phyloP scores from a whole-genome alignment of 2,329 filamentous ascomycete species.

The Pseudocercospora pini-densiflorae region DNA sequence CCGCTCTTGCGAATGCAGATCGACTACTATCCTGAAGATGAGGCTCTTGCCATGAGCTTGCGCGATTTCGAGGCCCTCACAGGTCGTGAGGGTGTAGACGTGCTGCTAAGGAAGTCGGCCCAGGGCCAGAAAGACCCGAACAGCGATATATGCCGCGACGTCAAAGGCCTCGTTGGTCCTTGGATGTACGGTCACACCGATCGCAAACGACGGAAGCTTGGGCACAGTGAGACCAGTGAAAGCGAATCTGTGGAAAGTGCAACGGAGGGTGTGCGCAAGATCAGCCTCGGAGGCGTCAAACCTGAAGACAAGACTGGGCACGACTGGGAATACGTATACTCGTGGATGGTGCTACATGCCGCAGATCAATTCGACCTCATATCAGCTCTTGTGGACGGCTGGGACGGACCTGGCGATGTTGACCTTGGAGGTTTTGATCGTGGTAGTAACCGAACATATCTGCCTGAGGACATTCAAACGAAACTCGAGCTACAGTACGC shows the following conservation, averaged over 20 bases:
- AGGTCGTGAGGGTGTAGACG: conserved; percentile 62
- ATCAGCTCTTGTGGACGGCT: conserved; percentile 68
- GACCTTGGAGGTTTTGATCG: conserved; percentile 64
- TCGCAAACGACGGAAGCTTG: conserved; percentile 53
- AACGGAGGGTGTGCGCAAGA: conserved; percentile 29
- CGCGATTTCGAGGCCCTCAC: conserved; percentile 66
- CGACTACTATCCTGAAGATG: conserved; percentile 67
- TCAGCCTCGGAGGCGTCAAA: conserved; percentile 34
- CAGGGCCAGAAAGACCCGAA: conserved; percentile 43
- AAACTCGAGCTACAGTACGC: conserved; percentile 69
- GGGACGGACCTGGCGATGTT: conserved; percentile 73
- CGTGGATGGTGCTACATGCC: conserved; percentile 68
- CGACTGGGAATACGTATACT: conserved; percentile 71
- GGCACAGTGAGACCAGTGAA: conserved; percentile 16
- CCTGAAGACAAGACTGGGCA: conserved; percentile 49
- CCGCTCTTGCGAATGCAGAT: conserved; percentile 71
- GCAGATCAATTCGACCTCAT: conserved; percentile 64
- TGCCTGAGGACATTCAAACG: conserved; percentile 64
- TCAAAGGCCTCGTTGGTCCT: conserved; percentile 71
- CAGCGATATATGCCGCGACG: conserved; percentile 59
- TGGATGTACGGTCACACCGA: conserved; percentile 72
- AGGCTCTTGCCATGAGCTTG: conserved; percentile 63
- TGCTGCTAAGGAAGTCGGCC: conserved; percentile 62
- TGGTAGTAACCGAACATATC: conserved; percentile 54
- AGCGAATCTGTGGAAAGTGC: conserved; percentile 15